phyloP scores from a whole-genome alignment of 1,284 basidiomycete species.

The Agroathelia rolfsii region DNA sequence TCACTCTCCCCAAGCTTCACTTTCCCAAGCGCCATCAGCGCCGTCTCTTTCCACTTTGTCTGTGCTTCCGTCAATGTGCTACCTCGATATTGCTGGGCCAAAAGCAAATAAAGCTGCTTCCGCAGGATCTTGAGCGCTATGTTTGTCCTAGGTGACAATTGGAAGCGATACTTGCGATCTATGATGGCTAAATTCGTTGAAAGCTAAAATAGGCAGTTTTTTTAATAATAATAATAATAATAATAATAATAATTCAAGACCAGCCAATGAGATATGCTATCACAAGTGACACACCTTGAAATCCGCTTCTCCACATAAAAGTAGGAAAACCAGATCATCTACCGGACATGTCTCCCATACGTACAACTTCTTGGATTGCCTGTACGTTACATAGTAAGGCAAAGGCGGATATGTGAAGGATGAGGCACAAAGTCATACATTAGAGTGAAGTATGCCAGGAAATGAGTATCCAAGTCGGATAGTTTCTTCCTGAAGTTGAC shows the following conservation, averaged over 20 bases:
- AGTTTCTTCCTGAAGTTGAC: conserved; percentile 70
- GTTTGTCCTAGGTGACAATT: conserved; percentile 59
- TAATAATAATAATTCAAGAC: too few species aligned
- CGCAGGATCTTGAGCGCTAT: conserved; percentile 80
- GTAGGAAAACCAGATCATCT: conserved; percentile 73
- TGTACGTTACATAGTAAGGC: conserved; percentile 21
- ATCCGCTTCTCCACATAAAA: conserved; percentile 89
- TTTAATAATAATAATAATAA: not conserved
- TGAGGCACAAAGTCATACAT: conserved; percentile 51
- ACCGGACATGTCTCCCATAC: conserved; percentile 95
- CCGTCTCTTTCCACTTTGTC: conserved; percentile 61
- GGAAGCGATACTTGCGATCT: conserved; percentile 81
- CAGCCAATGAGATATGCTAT: conserved; percentile 1
- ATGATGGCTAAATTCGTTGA: conserved; percentile 65
- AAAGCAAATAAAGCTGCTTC: conserved; percentile 48
- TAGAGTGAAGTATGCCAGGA: conserved; percentile 83
- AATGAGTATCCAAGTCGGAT: conserved; percentile 65
- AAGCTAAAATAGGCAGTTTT: too few species aligned
- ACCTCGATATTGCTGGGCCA: conserved; percentile 59
- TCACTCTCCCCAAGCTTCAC: conserved; percentile 24
- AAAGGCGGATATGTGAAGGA: too few species aligned
- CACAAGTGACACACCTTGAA: conserved; percentile 56
- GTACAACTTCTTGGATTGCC: conserved; percentile 89
- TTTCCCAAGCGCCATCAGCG: conserved; percentile 50
- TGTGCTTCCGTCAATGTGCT: conserved; percentile 53